These are phyloP conservation scores for Tylopilus intermedius DNA, from an alignment of 768 basidiomycete genomes.

Conservation along the genomic window DNA sequence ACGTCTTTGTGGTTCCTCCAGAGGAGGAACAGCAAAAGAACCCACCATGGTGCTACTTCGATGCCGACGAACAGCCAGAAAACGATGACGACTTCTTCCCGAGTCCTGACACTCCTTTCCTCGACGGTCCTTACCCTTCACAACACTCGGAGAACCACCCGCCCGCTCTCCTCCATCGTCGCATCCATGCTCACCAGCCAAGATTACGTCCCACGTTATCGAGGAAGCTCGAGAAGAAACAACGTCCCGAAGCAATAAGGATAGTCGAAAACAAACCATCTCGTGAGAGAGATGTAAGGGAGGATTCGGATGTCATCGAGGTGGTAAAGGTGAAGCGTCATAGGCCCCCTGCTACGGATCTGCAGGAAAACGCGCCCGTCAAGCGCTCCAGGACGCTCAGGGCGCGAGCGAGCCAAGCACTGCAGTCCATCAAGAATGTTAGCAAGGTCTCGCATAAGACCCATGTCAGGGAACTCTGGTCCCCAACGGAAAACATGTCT, in stretches of 20 bases:
- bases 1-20: conserved; percentile 54
- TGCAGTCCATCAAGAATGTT: conserved; percentile 44
- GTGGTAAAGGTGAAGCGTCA: conserved; percentile 52
- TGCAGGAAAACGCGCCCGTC: conserved; percentile 19
- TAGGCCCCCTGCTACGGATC: conserved; percentile 21
- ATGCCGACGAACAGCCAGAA: conserved; percentile 38
- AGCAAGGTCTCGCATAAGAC: conserved; percentile 33
- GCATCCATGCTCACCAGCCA: conserved; percentile 6
- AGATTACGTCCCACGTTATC: conserved; percentile 7
- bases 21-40: conserved; percentile 47
- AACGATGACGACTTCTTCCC: conserved; percentile 13
- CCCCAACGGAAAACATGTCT: conserved; percentile 25
- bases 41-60: conserved; percentile 55
- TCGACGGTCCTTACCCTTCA: conserved; percentile 30
- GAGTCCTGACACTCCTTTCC: conserved; percentile 28
- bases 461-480: conserved; percentile 38
- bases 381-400: conserved; percentile 41
- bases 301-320: conserved; percentile 50
- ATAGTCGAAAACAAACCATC: conserved; percentile 20
- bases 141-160: conserved; percentile 10
- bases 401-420: conserved; percentile 43
- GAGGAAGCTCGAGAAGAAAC: conserved; percentile 28
- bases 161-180: conserved; percentile 3
- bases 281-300: conserved; percentile 37
- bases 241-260: conserved; percentile 25